Evolutionary conservation across 192 early-diverging fungal genomes (phyloP), one percentile per base, ranked within the genome.

Genomic region (Gonapodya prolifera): DNA sequence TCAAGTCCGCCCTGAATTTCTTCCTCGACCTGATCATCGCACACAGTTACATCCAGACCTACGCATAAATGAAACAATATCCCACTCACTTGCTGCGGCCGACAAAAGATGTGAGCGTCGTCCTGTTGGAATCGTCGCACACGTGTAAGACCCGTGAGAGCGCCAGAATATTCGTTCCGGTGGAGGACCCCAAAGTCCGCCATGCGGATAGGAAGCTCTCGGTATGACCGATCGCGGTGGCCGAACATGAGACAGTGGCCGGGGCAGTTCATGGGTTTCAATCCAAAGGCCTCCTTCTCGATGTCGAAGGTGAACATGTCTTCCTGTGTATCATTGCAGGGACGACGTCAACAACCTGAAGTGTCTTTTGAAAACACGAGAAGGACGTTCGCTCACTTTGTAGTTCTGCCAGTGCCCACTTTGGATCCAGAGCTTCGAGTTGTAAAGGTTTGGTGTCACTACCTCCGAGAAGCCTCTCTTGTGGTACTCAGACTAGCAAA

Each of bases 231-330:
- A 80, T 96, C 95, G 78, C 95, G 91, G 78, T 91, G 86, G 69
- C 86, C 91, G 83, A 98, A 99, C 90, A 99, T 95, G 80, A 99
- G 83, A 84, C 96, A 98, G 83, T 99, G 97, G 75, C 96, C 94
- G 35, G 97, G 97, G 80, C 97, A 99, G 87, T 99, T 90, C 97
- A 99, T 99, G 28, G 97, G 97, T 91, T 99, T 99, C 71, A 99
- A 87, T 1, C 93, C 96, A 86, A 93, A 99, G 80, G 92, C 86
- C 83, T 98, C 96, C 89, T 99, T 99, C 79, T 99, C 97, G 70
- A 99, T 91, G 36, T 94, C 91, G 34, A 99, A 89, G 8, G 76
- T 83, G 83, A 99, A 99, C 97, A 99, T 99, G 85, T 96, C 91
- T 75, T 98, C 97, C 86, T 83, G 75, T 35, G 30, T 16, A 0